Base-by-base conservation (phyloP, 176 grass and related monocot species). In the Canna indica region DNA sequence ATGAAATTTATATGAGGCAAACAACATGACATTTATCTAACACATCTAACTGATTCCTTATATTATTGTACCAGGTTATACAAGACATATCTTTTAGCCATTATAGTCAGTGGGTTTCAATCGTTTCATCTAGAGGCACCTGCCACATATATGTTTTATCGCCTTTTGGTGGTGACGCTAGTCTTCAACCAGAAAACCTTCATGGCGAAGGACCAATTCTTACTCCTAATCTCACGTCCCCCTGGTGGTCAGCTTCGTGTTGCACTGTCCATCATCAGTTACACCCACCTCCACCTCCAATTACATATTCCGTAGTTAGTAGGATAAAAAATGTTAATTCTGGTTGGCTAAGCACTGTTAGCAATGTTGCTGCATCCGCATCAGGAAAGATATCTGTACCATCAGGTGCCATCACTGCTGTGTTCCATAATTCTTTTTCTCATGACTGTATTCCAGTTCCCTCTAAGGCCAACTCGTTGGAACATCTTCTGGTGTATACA, bases 271-370 rank as follows among this genome's bases (percentile, higher is more conserved):
- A 99, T 71, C 87, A 99, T 74, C 90, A 94, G 61, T 78, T 90
- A 85, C 87, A 90, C 20, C 41, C 87, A 76, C 80, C 85, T 26
- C 94, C 94, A 12, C 76, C 87, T 72, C 86, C 90, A 70, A 70
- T 90, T 46, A 88, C 87, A 66, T 80, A 83, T 70, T 99, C 87
- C 60, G 95, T 94, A 48, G 81, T 99, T 58, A 88, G 95, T 83
- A 89, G 95, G 75, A 99, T 99, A 81, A 99, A 99, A 69, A 94
- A 99, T 76, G 75, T 67, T 72, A 79, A 79, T 84, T 94, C 86
- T 76, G 79, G 90, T 78, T 99, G 95, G 95, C 70, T 99, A 80
- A 99, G 90, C 81, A 94, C 95, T 39, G 95, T 99, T 73, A 99
- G 84, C 47, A 94, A 84, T 45, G 95, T 99, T 73, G 95, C 95